Conservation (phyloP, 2,329 filamentous ascomycete species). For the Fusarium palustre region DNA sequence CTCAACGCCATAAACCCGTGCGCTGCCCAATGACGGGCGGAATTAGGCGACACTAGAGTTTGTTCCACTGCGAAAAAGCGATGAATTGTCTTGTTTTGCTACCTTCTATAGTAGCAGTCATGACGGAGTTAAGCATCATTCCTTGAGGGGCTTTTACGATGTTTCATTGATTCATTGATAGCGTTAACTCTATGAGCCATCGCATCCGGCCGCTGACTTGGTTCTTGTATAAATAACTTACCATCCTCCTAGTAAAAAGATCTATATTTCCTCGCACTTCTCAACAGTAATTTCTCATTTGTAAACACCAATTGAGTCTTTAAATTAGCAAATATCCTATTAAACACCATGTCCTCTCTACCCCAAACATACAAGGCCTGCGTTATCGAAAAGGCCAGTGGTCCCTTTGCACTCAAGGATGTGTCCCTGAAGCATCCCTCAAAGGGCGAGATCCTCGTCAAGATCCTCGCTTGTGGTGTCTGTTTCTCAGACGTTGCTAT, state of each 20-base stretch:
- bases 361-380: constrained; percentile 77
- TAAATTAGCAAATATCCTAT: not conserved
- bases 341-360: constrained; percentile 53
- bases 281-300: not conserved
- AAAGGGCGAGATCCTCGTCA: constrained; percentile 72
- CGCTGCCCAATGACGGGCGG: constrained; percentile 4
- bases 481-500: constrained; percentile 72
- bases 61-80: not conserved
- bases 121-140: constrained; percentile 12
- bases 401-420: constrained; percentile 69
- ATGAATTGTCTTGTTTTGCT: not conserved
- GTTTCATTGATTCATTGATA: not conserved
- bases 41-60: not conserved
- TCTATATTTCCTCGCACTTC: not conserved
- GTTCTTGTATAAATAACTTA: constrained; percentile 6
- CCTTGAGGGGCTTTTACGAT: not conserved
- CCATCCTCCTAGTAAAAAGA: no score
- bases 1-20: constrained; percentile 19
- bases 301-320: not conserved
- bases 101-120: not conserved
- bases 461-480: constrained; percentile 77
- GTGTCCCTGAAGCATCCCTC: constrained; percentile 67
- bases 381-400: constrained; percentile 65
- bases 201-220: not conserved
- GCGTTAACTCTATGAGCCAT: not conserved